Evolutionary conservation across 371 early-diverging fungal species (phyloP).

Genomic region (Rhizopus microsporus): DNA sequence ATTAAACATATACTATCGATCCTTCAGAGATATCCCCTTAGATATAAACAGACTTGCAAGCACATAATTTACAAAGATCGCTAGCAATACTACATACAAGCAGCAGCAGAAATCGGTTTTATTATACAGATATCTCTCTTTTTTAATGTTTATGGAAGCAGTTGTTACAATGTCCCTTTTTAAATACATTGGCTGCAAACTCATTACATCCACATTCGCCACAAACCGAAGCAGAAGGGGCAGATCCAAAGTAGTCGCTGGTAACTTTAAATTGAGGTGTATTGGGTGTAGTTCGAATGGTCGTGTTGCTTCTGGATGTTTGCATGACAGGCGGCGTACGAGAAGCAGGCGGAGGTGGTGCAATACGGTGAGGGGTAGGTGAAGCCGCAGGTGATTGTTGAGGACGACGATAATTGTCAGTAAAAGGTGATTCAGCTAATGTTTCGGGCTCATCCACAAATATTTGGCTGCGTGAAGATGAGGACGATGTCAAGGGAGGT

Average conservation of each 20-base stretch:
- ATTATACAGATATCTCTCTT: background rate
- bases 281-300: conserved; percentile 12
- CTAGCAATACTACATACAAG: too few relatives aligned
- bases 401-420: too few relatives aligned
- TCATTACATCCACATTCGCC: conserved; percentile 67
- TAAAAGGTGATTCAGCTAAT: background rate
- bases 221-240: conserved; percentile 7
- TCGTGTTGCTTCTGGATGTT: conserved; percentile 1
- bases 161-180: conserved; percentile 63
- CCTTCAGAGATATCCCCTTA: too few relatives aligned
- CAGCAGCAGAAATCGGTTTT: too few relatives aligned
- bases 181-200: conserved; percentile 68
- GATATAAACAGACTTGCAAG: too few relatives aligned
- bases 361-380: conserved; percentile 2
- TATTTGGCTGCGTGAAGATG: background rate
- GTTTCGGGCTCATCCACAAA: background rate
- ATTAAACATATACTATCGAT: too few relatives aligned
- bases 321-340: conserved; percentile 5
- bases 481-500: background rate
- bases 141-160: conserved; percentile 66
- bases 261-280: conserved; percentile 8
- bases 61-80: too few relatives aligned
- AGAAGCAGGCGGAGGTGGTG: conserved; percentile 9
- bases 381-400: background rate
- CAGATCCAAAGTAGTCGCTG: conserved; percentile 11